Evolutionary conservation across 768 basidiomycete species (phyloP).

Genomic region (Mycena belliarum): DNA sequence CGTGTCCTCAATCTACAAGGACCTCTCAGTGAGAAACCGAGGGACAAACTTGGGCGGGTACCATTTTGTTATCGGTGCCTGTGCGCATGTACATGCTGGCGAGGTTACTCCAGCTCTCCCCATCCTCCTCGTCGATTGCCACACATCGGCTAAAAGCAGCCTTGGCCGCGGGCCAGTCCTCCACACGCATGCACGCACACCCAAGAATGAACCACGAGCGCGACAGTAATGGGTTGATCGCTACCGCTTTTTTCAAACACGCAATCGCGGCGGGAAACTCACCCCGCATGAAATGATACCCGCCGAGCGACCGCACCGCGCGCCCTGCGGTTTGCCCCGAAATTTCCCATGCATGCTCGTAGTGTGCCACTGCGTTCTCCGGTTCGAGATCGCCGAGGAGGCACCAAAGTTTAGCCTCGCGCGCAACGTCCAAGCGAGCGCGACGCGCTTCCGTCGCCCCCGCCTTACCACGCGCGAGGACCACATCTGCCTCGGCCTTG

Average conservation of each 20-base stretch:
- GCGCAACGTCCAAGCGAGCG: conserved; percentile 54
- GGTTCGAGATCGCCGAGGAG: conserved; percentile 90
- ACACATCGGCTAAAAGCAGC: conserved; percentile 87
- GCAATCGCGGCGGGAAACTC: conserved; percentile 63
- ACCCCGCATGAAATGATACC: conserved; percentile 70
- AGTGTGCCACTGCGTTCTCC: conserved; percentile 67
- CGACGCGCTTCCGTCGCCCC: conserved; percentile 40
- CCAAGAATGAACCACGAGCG: conserved; percentile 98
- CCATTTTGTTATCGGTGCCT: conserved; percentile 42
- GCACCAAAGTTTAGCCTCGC: conserved; percentile 94
- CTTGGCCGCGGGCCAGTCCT: conserved; percentile 83
- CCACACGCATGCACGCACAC: conserved; percentile 79
- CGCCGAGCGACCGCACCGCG: conserved; percentile 90
- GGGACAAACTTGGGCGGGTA: background rate
- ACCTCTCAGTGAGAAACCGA: conserved; percentile 1
- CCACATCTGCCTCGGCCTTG: conserved; percentile 79
- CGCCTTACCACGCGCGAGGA: conserved; percentile 62
- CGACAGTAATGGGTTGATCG: conserved; percentile 85
- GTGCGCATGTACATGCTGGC: conserved; percentile 92
- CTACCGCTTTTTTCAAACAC: conserved; percentile 73
- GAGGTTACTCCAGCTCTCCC: conserved; percentile 97
- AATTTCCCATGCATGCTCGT: conserved; percentile 80
- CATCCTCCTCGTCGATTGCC: conserved; percentile 91
- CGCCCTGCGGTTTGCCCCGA: conserved; percentile 82
- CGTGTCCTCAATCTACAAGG: conserved; percentile 20